These are phyloP conservation scores for Solioccasus polychromus DNA, from an alignment of 768 basidiomycete species.

Conservation along the genomic window DNA sequence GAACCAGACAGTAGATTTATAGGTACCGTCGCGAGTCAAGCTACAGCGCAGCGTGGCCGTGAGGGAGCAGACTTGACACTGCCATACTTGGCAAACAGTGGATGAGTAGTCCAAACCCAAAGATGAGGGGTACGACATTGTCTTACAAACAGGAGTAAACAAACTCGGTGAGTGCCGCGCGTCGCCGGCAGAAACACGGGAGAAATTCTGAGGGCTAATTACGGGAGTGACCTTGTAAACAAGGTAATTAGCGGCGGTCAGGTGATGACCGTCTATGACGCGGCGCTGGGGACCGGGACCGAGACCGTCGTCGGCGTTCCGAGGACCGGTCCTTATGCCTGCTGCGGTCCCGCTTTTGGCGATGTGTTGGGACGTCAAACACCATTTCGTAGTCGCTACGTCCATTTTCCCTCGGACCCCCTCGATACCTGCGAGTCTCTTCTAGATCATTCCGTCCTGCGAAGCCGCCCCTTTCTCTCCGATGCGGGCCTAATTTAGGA, in stretches of 20 bases:
- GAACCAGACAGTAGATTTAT: constrained; percentile 16
- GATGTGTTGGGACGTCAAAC: constrained; percentile 67
- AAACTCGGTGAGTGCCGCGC: too few species aligned
- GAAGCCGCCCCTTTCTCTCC: constrained; percentile 44
- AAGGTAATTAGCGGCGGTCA: constrained; percentile 34
- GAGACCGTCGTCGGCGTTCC: constrained; percentile 24
- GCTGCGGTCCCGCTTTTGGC: constrained; percentile 48
- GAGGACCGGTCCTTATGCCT: constrained; percentile 44
- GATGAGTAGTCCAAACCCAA: constrained; percentile 10
- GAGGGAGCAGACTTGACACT: constrained; percentile 10
- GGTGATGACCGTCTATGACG: constrained; percentile 33
- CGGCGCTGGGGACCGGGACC: constrained; percentile 22
- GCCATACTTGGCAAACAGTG: constrained; percentile 15
- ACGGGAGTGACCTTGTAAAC: too few species aligned
- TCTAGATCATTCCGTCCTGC: constrained; percentile 77
- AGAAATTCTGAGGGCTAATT: too few species aligned
- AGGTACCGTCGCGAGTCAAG: constrained; percentile 12
- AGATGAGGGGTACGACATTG: constrained; percentile 10
- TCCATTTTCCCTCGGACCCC: constrained; percentile 30
- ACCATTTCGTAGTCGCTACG: constrained; percentile 66
- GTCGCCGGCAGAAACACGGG: too few species aligned
- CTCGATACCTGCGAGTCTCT: constrained; percentile 64
- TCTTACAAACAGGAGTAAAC: constrained; percentile 26
- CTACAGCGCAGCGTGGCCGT: neutral
- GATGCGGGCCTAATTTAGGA: constrained; percentile 48